Evolutionary conservation across 2,329 filamentous ascomycete species (phyloP), one percentile per base, ranked within the genome.

Genomic region (Aspergillus pseudoterreus): DNA sequence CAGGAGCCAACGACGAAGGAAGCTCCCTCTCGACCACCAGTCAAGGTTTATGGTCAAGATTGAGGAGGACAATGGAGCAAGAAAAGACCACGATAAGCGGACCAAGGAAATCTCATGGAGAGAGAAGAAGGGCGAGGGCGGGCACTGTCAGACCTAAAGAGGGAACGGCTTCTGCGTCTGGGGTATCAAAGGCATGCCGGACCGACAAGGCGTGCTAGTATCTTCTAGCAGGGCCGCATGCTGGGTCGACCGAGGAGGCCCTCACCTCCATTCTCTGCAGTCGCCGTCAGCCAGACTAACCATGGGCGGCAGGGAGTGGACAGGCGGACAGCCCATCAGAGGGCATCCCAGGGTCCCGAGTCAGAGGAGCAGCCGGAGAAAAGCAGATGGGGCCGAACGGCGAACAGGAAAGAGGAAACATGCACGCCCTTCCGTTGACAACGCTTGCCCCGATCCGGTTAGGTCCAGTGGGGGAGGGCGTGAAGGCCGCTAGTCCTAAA

Each of bases 131-230:
- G 51, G 41, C 55, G 54, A 39, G 50, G 51, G 38, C 55, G 54
- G 44, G 47, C 47, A 48, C 44, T n/a, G 55, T 56, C 44, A 47
- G 49, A 21, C 35, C 36, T n/a, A 42, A 39, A 50, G 52, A 47
- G 51, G 36, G 43, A 24, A 22, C 38, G n/a, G 39, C 52, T 51
- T 57, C 55, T 54, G 62, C 57, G 61, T 65, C 62, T 48, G 60
- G 64, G 60, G 64, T 64, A 57, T 47, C 38, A 57, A 63, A 56
- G 57, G 51, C 52, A 53, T 56, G 50, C 54, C 53, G 59, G 50
- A 57, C 45, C 35, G 35, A 48, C 30, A 22, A 21, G 19, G 22
- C 22, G 30, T n/a, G n/a, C 44, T 50, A 61, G 57, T 53, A 60
- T 57, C 58, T 62, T 60, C 55, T 57, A 32, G 32, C 57, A 59